Base-by-base conservation (phyloP, 2,329 filamentous ascomycete species). In the Ambrosiella beaveri region DNA sequence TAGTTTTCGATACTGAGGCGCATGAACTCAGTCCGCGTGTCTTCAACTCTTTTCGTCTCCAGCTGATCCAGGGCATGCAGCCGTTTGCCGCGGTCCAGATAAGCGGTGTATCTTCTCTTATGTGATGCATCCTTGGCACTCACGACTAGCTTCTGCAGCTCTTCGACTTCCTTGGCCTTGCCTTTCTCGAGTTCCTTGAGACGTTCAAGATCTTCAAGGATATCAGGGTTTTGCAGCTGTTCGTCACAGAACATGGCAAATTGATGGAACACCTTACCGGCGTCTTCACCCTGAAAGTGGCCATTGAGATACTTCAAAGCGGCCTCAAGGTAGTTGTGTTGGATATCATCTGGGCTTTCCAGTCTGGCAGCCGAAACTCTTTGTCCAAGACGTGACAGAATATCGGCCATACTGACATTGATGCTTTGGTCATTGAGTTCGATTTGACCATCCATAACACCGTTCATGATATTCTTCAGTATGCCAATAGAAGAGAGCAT, bases 201-300 rank as follows among this genome's bases (percentile, higher is more conserved):
- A 51, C 93, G 83, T 37, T 81, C 80, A 61, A 95, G 80, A 65
- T 98, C 93, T 67, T 95, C 88, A 1, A 90, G 72, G 39, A 84
- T 82, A 64, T 95, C 88, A 0, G 85, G 79, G 65, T 91, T 91
- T 65, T 95, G 86, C 8, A 98, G 75, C 67, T 98, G 93, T 65
- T 89, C 83, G 67, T 98, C 91, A 65, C 94, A 98, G 67, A 98
- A 98, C 56, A 83, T 79, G 35, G 94, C 93, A 68, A 97, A 97
- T 65, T 95, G 88, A 67, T 96, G 89, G 65, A 89, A 96, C 0
- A 97, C 93, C 63, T 88, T 79, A 1, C 90, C 89, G 1, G 90
- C 86, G 61, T 91, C 86, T 50, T 78, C 75, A 1, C 86, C 85
- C 57, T 82, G 76, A 4, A 71, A 77, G 51, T 79, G 77, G 1